Percentiles rank a stretch among this genome's conserved stretches.
phyloP scores from a whole-genome alignment of 306 rosid species.

The Psophocarpus tetragonolobus region DNA sequence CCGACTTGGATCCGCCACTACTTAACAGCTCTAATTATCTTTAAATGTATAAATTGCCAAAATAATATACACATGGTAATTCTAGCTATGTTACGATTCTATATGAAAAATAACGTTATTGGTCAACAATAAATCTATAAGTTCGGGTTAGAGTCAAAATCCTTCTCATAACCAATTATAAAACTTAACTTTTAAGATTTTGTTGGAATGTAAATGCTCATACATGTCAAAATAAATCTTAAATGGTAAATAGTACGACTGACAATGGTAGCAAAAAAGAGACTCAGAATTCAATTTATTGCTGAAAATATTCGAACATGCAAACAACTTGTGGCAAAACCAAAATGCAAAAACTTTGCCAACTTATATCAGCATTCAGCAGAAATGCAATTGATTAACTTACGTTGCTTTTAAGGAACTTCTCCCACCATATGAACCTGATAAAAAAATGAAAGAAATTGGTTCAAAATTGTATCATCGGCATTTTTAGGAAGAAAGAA shows the following conservation, averaged over 20 bases:
- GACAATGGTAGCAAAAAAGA: slow-evolving; percentile 11
- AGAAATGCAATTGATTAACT: slow-evolving; percentile 35
- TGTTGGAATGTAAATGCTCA: neutral
- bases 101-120: neutral
- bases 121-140: neutral
- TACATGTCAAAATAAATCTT: slow-evolving; percentile 8
- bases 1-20: too few species aligned
- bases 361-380: slow-evolving; percentile 28
- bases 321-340: neutral
- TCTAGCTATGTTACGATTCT: neutral
- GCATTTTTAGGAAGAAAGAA: slow-evolving; percentile 20
- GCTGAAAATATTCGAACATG: slow-evolving; percentile 9
- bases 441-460: slow-evolving; percentile 20
- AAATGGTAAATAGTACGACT: neutral
- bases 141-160: neutral
- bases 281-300: neutral
- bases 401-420: slow-evolving; percentile 53
- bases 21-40: neutral
- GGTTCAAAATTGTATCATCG: slow-evolving; percentile 16
- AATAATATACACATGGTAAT: neutral
- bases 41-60: neutral
- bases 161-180: neutral
- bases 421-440: slow-evolving; percentile 52
- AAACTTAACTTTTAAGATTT: neutral
- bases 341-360: slow-evolving; percentile 15